Evolutionary conservation across 2,329 filamentous ascomycete species (phyloP).

Genomic region (Colletotrichum orbiculare): DNA sequence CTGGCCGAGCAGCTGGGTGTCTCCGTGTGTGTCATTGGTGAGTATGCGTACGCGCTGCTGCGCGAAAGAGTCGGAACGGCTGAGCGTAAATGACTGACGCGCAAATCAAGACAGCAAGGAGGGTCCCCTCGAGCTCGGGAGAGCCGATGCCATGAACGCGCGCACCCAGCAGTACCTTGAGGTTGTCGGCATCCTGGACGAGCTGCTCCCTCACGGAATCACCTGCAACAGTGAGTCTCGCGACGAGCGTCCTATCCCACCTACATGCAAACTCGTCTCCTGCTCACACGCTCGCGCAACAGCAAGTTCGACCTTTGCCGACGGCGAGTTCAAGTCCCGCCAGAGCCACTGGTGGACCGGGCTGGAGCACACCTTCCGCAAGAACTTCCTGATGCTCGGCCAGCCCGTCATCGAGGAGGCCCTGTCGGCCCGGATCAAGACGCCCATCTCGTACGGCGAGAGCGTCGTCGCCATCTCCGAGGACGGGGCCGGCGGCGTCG

Average conservation of each 20-base stretch:
- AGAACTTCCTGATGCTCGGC: constrained; percentile 62
- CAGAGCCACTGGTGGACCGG: constrained; percentile 61
- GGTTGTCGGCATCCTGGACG: constrained; percentile 54
- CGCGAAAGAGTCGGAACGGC: neutral
- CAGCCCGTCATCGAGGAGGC: constrained; percentile 57
- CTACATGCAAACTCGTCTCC: no score
- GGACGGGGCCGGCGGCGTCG: constrained; percentile 41
- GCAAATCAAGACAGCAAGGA: constrained; percentile 50
- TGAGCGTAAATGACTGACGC: neutral
- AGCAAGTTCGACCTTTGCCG: constrained; percentile 60
- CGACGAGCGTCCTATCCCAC: no score
- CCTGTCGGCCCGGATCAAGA: constrained; percentile 48
- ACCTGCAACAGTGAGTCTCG: constrained; percentile 59
- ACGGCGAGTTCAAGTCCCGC: constrained; percentile 58
- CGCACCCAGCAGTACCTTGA: constrained; percentile 61
- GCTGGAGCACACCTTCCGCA: constrained; percentile 56
- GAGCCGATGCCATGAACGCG: constrained; percentile 61
- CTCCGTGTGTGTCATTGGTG: constrained; percentile 53
- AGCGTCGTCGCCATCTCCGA: constrained; percentile 47
- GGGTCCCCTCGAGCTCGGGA: constrained; percentile 52
- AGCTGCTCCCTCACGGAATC: constrained; percentile 54
- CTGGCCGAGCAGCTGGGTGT: constrained; percentile 55
- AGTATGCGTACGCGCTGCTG: constrained; percentile 6
- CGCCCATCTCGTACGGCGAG: constrained; percentile 50
- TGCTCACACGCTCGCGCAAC: neutral